Evolutionary conservation across 306 rosid genomes (phyloP), one percentile per base, ranked within the genome.

Genomic region (Sesbania bispinosa): DNA sequence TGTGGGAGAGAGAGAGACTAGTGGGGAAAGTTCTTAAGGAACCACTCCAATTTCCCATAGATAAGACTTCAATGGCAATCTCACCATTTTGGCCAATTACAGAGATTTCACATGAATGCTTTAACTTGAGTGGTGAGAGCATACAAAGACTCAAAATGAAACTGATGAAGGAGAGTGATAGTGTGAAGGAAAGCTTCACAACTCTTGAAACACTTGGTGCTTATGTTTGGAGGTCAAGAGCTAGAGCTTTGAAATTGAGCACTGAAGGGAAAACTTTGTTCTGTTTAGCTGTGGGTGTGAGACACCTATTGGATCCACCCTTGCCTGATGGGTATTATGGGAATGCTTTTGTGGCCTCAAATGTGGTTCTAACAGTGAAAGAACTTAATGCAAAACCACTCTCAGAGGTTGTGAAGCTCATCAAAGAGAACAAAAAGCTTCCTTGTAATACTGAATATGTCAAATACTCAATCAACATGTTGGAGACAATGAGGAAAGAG

Each of bases 311-410:
- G 74, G 63, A 77, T 54, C 84, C 88, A 38, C 86, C 90, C 27
- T 69, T 86, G 77, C 77, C 85, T 18, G 73, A 72, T 10, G 90
- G 88, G 75, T 86, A 86, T 69, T 86, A 86, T 69, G 90, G 90
- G 16, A 86, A 86, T 61, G 90, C 90, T 10, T 64, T 86, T 74
- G 76, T 73, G 10, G 58, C 65, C 38, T 11, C 81, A 21, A 0
- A 33, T 41, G 77, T 76, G 11, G 83, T 76, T 67, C 24, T 81
- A 16, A 59, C 62, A 14, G 86, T 82, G 53, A 84, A 67, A 65
- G 90, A 86, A 2, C 86, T 86, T 26, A 32, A 72, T 16, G 84
- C 81, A 30, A 57, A 7, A 2, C 88, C 88, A 46, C 77, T 83
- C 20, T 59, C 67, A 4, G 80, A 81, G 58, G 29, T 77, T 18